phyloP scores from a whole-genome alignment of 179 eudicot genomes.

The Gypsophila paniculata region DNA sequence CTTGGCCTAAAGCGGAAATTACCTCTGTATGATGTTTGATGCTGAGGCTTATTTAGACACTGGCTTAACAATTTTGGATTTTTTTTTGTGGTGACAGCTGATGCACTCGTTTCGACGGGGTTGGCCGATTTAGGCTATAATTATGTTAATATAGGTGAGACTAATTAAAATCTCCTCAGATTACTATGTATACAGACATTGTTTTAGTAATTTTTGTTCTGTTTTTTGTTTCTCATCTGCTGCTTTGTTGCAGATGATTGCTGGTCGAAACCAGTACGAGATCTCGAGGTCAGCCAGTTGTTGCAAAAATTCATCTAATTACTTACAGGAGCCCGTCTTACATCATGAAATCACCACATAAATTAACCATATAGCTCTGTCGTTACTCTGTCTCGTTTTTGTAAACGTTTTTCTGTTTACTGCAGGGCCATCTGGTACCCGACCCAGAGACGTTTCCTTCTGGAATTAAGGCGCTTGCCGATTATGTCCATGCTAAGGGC shows the following conservation, averaged over 20 bases:
- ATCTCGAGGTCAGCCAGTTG: slow-evolving; percentile 38
- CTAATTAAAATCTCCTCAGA: not conserved
- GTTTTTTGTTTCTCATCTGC: not conserved
- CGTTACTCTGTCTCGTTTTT: slow-evolving; percentile 4
- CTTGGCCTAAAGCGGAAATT: too few relatives aligned
- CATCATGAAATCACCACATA: too few relatives aligned
- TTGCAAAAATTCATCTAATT: not conserved
- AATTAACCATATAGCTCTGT: not conserved
- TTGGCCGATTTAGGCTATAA: slow-evolving; percentile 73
- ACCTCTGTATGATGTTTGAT: too few relatives aligned
- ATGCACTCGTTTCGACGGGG: slow-evolving; percentile 82
- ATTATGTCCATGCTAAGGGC: slow-evolving; percentile 81
- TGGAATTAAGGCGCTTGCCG: slow-evolving; percentile 84
- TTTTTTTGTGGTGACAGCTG: slow-evolving; percentile 80
- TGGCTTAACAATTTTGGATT: slow-evolving; percentile 5
- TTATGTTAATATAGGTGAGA: slow-evolving; percentile 77
- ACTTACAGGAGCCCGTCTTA: too few relatives aligned
- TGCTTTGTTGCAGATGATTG: slow-evolving; percentile 68
- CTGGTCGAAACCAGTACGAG: slow-evolving; percentile 55
- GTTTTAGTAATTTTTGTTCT: not conserved
- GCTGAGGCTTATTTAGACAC: too few relatives aligned
- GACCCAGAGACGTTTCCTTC: slow-evolving; percentile 82
- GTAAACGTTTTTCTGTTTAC: slow-evolving; percentile 8
- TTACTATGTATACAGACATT: not conserved
- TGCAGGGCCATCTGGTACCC: slow-evolving; percentile 70